phyloP scores from a whole-genome alignment of 1,139 yeast genomes.

The Pichia sp. region DNA sequence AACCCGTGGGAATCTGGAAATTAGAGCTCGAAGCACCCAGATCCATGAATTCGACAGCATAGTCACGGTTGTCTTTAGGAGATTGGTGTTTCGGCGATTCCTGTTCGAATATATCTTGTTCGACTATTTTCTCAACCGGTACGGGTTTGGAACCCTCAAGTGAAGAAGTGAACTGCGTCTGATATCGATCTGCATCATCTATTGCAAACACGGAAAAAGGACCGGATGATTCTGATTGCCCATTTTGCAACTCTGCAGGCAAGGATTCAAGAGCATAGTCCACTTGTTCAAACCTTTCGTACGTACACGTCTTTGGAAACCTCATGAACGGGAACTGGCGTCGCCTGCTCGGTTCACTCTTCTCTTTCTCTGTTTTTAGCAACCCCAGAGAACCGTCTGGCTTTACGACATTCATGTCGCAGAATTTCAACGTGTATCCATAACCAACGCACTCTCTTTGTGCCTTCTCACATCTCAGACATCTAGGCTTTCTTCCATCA shows the following conservation, averaged over 20 bases:
- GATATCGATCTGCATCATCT: not conserved
- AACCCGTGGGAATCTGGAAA: no score
- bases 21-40: no score
- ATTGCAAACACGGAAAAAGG: not conserved
- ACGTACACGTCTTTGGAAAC: constrained; percentile 45
- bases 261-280: constrained; percentile 31
- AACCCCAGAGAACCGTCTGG: constrained; percentile 15
- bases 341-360: constrained; percentile 30
- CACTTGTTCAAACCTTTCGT: constrained; percentile 68
- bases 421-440: constrained; percentile 72
- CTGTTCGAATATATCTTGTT: no score
- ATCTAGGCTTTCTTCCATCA: constrained; percentile 22
- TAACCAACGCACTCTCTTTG: constrained; percentile 71
- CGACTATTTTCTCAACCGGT: no score
- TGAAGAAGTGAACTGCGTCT: not conserved
- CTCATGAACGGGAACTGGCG: constrained; percentile 64
- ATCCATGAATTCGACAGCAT: no score
- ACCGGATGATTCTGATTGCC: not conserved
- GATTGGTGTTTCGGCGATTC: no score
- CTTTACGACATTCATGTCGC: constrained; percentile 31
- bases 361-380: not conserved
- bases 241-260: not conserved
- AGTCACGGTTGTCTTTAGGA: no score
- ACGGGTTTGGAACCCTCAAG: no score
- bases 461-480: constrained; percentile 27